Evolutionary conservation across 331 rosid species (phyloP), one percentile per base, ranked within the genome.

Genomic region (Erythrophleum ivorense): DNA sequence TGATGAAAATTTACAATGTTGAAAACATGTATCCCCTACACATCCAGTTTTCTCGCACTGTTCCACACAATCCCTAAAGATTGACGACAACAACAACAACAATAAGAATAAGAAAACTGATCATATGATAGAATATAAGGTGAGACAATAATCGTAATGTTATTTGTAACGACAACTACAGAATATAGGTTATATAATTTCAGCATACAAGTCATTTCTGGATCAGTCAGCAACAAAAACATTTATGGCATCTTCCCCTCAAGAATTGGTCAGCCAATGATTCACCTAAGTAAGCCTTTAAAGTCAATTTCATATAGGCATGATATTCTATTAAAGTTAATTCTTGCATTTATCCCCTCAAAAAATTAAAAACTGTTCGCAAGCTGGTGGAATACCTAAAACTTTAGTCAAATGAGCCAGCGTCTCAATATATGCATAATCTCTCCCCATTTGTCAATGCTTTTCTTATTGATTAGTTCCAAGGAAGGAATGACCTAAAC

Each of bases 1-100:
- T 18, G 98, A 96, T 70, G 99, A 92, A 85, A 96, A 96, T 88
- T 96, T 93, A 89, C 98, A 96, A 84, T 96, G 97, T 68, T 93
- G 99, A 87, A 96, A 96, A 85, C 99, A 96, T 77, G 67, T 93
- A 59, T 78, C 81, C 65, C 97, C 95, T 34, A 94, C 97, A 57
- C 99, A 96, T 73, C 98, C 99, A 80, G 98, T 87, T 81, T 88
- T 88, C 87, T 92, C 92, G 6, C 99, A 96, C 84, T 83, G 88
- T 69, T 86, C 91, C 80, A 92, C 90, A 71, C 99, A 96, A 70
- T 71, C 88, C 90, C 98, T 96, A 85, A 50, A 33, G 21, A 63
- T 33, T 63, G 70, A 63, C 70, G 34, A 3, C 2, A 31, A 33
- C 0, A 34, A 34, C 2, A 34, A 63, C 34, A 34, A 63, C 13